phyloP scores from a whole-genome alignment of 495 filamentous ascomycete genomes.

The Lasiosphaeria hispida region DNA sequence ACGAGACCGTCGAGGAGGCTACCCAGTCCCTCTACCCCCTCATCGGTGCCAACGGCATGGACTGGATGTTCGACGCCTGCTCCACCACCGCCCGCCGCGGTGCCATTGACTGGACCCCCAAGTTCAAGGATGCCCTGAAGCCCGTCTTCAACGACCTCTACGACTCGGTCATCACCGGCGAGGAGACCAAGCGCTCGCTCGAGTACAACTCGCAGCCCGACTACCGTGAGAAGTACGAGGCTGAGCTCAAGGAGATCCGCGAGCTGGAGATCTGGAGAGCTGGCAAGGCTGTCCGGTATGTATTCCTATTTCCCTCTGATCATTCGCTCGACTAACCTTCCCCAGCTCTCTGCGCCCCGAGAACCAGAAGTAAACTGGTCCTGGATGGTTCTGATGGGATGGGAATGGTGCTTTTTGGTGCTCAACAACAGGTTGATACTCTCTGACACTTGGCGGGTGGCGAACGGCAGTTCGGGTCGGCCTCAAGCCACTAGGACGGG shows the following conservation, averaged over 20 bases:
- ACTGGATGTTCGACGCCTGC: slow-evolving; percentile 99
- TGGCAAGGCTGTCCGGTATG: slow-evolving; percentile 89
- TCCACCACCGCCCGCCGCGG: slow-evolving; percentile 97
- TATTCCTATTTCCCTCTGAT: slow-evolving; percentile 12
- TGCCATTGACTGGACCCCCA: slow-evolving; percentile 95
- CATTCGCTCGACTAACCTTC: slow-evolving; percentile 24
- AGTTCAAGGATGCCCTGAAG: slow-evolving; percentile 95
- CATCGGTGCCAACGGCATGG: slow-evolving; percentile 95
- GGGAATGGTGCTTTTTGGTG: slow-evolving; percentile 18
- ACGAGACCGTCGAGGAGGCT: slow-evolving; percentile 99
- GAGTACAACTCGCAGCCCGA: slow-evolving; percentile 93
- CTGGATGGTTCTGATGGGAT: slow-evolving; percentile 11
- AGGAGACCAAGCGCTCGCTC: slow-evolving; percentile 88
- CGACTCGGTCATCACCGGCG: slow-evolving; percentile 81
- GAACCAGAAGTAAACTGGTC: slow-evolving; percentile 71
- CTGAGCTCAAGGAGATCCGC: slow-evolving; percentile 95
- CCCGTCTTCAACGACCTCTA: slow-evolving; percentile 97
- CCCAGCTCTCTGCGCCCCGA: slow-evolving; percentile 80
- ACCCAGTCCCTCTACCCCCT: slow-evolving; percentile 97
- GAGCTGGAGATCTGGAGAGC: slow-evolving; percentile 98
- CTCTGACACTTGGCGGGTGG: slow-evolving; percentile 9
- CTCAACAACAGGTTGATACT: slow-evolving; percentile 20
- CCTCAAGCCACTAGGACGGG: slow-evolving; percentile 7
- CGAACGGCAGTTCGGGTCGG: neutral
- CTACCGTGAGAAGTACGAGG: slow-evolving; percentile 93